Percentiles rank a stretch among this genome's conserved stretches.
Conservation (phyloP, 169 alveolate species). For the Cryptosporidium felis region DNA sequence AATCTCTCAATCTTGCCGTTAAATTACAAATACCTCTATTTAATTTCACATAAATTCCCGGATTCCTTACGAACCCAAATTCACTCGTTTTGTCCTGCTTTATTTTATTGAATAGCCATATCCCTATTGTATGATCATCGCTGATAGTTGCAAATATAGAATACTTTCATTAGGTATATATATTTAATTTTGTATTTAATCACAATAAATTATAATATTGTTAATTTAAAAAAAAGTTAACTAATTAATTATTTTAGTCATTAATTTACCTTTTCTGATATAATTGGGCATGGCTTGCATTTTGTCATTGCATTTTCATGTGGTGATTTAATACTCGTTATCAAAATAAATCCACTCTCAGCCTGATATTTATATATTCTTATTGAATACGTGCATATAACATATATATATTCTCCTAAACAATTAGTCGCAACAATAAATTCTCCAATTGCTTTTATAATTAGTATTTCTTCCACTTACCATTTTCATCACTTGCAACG, state of each 20-base stretch:
- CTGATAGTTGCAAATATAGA: constrained; percentile 53
- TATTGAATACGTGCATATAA: constrained; percentile 53
- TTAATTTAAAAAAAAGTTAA: not conserved
- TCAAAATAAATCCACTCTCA: not conserved
- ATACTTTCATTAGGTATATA: not conserved
- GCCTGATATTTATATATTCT: constrained; percentile 2
- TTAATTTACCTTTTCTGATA: constrained; percentile 52
- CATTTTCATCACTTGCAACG: constrained; percentile 41
- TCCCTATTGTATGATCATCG: constrained; percentile 68
- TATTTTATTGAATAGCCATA: constrained; percentile 65
- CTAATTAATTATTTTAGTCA: not conserved
- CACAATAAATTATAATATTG: not conserved
- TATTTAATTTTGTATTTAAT: too few species aligned
- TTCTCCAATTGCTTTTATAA: not conserved
- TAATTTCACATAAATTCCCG: too few species aligned
- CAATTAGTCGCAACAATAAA: not conserved
- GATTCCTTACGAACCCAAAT: too few species aligned
- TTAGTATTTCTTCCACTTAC: not conserved
- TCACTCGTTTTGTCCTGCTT: too few species aligned
- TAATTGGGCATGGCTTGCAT: constrained; percentile 29
- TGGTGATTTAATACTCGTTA: constrained; percentile 25
- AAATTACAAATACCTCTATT: constrained; percentile 7
- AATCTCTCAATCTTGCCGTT: constrained; percentile 63
- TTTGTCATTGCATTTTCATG: constrained; percentile 27
- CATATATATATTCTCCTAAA: constrained; percentile 51